Conservation (phyloP, 2,329 filamentous ascomycete genomes). For the Colletotrichum acutatum region DNA sequence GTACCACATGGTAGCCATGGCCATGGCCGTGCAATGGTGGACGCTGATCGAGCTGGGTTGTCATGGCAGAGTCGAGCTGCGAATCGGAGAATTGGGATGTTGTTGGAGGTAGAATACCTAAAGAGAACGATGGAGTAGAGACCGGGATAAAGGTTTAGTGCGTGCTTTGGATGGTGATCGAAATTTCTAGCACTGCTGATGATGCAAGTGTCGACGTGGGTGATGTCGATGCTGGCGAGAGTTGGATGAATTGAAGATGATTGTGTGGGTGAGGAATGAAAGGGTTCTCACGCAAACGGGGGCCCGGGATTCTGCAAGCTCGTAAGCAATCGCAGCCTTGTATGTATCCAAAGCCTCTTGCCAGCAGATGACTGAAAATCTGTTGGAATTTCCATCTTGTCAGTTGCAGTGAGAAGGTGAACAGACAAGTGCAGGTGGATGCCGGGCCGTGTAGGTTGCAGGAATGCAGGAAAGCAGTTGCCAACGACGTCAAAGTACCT, state of each 20-base stretch:
- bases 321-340: too few relatives aligned
- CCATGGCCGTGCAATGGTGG: neutral
- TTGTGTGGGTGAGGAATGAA: neutral
- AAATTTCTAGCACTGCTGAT: neutral
- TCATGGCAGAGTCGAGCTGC: neutral
- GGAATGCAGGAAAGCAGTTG: neutral
- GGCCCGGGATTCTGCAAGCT: neutral
- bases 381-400: too few relatives aligned
- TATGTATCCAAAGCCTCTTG: too few relatives aligned
- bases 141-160: neutral
- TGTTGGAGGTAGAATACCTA: neutral
- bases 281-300: neutral
- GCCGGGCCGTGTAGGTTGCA: neutral
- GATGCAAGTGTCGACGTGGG: neutral
- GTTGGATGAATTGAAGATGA: neutral
- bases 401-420: neutral
- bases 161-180: neutral
- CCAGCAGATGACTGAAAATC: neutral
- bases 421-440: too few relatives aligned
- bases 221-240: neutral
- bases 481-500: too few relatives aligned
- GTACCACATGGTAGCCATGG: neutral
- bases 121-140: neutral
- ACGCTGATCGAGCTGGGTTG: neutral
- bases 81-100: neutral